Evolutionary conservation across 2,329 filamentous ascomycete genomes (phyloP), one percentile per base, ranked within the genome.

Genomic region (Stagonosporopsis rhizophila): DNA sequence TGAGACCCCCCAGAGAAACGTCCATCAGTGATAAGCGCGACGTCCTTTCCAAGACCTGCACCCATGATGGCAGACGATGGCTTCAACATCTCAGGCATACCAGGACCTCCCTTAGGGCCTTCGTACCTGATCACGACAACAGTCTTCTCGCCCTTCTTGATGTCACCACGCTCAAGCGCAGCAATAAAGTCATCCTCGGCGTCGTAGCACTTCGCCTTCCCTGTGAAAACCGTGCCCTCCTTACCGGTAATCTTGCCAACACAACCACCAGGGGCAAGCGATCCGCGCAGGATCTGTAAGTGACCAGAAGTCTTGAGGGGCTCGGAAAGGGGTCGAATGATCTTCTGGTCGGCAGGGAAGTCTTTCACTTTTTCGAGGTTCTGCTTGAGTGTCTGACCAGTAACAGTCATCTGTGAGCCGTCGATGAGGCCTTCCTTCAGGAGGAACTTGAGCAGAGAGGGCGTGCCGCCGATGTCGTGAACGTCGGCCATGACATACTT

Each of bases 1-100:
- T 95, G 91, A 59, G 86, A 89, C 48, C 90, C 92, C 55, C 92
- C 92, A 8, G 86, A 89, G 82, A 92, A 93, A 35, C 90, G 86
- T 0, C 87, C 87, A 67, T 92, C 89, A 2, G 89, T 91, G 58
- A 92, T 82, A 42, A 92, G 84, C 1, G 89, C 89, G 14, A 91
- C 87, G 65, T 91, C 88, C 68, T 90, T 83, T 65, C 88, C 88
- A 11, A 90, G 82, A 15, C 88, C 88, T 19, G 87, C 87, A 17
- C 88, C 88, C 88, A 91, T 91, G 72, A 91, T 88, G 27, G 87
- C 87, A 12, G 87, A 87, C 44, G 82, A 86, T 44, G 88, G 87
- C 74, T 90, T 90, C 67, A 91, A 75, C 87, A 90, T 90, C 78
- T 91, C 88, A 6, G 84, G 87, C 89, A 90, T 90, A 55, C 88